phyloP scores from a whole-genome alignment of 495 filamentous ascomycete genomes.

The Astrocystis sublimbata region DNA sequence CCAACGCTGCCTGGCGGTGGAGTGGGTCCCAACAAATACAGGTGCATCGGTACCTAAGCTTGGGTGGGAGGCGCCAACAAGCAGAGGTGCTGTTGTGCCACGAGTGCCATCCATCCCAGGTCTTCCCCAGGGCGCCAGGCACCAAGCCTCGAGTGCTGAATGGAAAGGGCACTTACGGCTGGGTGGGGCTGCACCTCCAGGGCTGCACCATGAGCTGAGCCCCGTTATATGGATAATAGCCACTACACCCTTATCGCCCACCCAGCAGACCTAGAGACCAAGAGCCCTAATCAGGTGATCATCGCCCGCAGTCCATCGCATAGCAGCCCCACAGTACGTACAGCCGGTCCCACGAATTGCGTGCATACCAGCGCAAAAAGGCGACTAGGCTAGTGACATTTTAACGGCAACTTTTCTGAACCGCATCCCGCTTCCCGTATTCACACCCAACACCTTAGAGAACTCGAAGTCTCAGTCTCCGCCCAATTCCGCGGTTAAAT shows the following conservation, averaged over 20 bases:
- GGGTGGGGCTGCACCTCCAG: no score
- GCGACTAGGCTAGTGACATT: constrained; percentile 5
- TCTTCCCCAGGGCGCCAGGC: no score
- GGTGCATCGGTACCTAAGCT: no score
- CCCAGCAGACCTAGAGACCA: no score
- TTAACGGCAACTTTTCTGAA: constrained; percentile 29
- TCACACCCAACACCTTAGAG: constrained; percentile 37
- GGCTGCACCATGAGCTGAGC: neutral
- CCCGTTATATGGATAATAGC: neutral
- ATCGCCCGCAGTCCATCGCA: constrained; percentile 12
- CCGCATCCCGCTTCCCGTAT: constrained; percentile 25
- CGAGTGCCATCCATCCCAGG: no score
- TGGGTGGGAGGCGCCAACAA: no score
- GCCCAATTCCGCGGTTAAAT: constrained; percentile 56
- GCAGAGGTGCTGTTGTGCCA: no score
- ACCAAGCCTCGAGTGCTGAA: no score
- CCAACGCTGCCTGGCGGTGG: no score
- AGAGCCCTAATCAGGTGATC: constrained; percentile 41
- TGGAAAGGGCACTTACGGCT: no score
- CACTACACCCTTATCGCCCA: neutral
- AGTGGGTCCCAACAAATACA: no score
- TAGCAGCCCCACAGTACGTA: constrained; percentile 27
- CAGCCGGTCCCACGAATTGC: constrained; percentile 17
- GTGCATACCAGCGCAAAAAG: constrained; percentile 8
- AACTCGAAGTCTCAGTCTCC: constrained; percentile 61